Conservation (phyloP, 2,329 filamentous ascomycete species). For the Lecanicillium sp. region DNA sequence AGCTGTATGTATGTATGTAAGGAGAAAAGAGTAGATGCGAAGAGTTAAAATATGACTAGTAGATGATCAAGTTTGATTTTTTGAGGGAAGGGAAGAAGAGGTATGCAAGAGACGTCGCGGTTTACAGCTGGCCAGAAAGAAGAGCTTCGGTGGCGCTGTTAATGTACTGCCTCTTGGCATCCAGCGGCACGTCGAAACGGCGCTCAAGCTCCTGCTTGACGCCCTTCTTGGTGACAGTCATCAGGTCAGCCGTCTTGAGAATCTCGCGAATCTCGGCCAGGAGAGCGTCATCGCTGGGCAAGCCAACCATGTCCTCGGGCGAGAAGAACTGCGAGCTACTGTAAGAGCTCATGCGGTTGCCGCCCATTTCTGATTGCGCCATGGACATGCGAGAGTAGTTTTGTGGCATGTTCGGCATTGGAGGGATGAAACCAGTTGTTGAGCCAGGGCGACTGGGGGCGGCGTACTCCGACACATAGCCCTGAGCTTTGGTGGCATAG, state of each 20-base stretch:
- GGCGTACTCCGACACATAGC: constrained; percentile 61
- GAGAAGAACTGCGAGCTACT: constrained; percentile 51
- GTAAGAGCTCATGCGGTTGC: constrained; percentile 53
- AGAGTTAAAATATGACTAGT: too few species aligned
- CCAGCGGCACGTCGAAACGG: constrained; percentile 78
- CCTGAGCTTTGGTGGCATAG: constrained; percentile 78
- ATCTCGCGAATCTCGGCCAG: constrained; percentile 94
- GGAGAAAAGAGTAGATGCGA: background rate
- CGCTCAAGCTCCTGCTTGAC: constrained; percentile 90
- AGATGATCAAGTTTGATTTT: too few species aligned
- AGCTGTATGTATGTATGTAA: background rate
- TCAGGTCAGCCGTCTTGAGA: constrained; percentile 81
- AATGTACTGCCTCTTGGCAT: constrained; percentile 87
- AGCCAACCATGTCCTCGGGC: constrained; percentile 59
- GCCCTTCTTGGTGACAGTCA: constrained; percentile 98
- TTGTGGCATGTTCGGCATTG: constrained; percentile 44
- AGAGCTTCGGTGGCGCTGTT: constrained; percentile 79
- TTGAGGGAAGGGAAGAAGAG: too few species aligned
- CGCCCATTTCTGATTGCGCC: constrained; percentile 59
- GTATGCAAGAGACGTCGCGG: background rate
- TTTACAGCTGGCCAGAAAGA: constrained; percentile 65
- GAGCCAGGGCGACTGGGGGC: constrained; percentile 51
- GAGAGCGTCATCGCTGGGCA: constrained; percentile 84
- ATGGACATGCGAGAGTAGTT: constrained; percentile 68
- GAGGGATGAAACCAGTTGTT: constrained; percentile 36